Evolutionary conservation across 2,329 filamentous ascomycete species (phyloP).

Genomic region (Trichoderma atroviride): DNA sequence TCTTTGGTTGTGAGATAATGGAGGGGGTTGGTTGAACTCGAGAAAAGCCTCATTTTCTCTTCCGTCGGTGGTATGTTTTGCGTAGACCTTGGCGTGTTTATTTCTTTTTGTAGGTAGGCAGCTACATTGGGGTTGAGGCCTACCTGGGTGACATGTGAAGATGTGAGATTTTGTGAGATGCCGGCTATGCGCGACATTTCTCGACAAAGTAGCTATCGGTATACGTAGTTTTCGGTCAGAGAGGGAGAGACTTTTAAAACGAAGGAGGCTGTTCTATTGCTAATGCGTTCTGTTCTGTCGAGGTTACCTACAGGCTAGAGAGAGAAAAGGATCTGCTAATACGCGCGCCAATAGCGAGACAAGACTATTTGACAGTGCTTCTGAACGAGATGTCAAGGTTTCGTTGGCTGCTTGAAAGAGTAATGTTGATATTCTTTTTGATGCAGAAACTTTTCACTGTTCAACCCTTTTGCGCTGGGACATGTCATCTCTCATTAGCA

Average conservation of each 20-base stretch:
- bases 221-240: not conserved
- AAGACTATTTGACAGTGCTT: not conserved
- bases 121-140: not conserved
- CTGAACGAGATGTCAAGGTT: not conserved
- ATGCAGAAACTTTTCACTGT: not conserved
- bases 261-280: not conserved
- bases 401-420: not conserved
- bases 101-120: not conserved
- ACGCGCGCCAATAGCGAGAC: not conserved
- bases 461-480: not conserved
- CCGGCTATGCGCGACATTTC: not conserved
- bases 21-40: not conserved
- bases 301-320: not conserved
- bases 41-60: not conserved
- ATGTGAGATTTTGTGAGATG: not conserved
- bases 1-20: not conserved
- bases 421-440: not conserved
- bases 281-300: not conserved
- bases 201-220: not conserved
- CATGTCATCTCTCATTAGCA: no score
- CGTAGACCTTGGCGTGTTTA: not conserved
- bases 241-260: not conserved
- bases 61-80: not conserved
- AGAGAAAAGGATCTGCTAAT: not conserved
- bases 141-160: not conserved